phyloP scores from a whole-genome alignment of 108 stramenopile species.

The Cyclotella baltica region DNA sequence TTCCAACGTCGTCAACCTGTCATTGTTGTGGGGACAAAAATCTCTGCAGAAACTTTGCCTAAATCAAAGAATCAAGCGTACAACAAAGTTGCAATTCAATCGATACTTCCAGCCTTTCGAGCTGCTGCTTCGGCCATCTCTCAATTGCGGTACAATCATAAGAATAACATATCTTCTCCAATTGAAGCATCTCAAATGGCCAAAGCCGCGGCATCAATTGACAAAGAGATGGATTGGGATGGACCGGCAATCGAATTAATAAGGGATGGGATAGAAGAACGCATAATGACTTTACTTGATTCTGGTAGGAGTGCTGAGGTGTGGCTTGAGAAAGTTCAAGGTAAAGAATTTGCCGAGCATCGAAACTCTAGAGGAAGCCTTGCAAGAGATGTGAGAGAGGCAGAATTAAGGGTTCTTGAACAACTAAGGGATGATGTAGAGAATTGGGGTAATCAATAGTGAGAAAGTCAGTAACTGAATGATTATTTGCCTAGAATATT shows the following conservation, averaged over 20 bases:
- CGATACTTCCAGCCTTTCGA: constrained; percentile 41
- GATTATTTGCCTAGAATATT: too few relatives aligned
- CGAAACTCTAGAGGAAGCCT: constrained; percentile 26
- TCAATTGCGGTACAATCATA: constrained; percentile 38
- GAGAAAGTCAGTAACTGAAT: too few relatives aligned
- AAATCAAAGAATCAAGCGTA: constrained; percentile 19
- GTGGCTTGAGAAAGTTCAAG: constrained; percentile 30
- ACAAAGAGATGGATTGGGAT: constrained; percentile 36
- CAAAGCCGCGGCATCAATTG: constrained; percentile 43
- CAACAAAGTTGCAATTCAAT: constrained; percentile 31
- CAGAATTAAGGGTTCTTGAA: constrained; percentile 45
- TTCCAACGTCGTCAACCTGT: constrained; percentile 52
- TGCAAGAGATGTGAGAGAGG: constrained; percentile 38
- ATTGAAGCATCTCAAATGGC: constrained; percentile 45
- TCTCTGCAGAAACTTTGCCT: constrained; percentile 4
- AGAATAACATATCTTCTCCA: constrained; percentile 20
- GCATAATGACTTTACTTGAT: constrained; percentile 32
- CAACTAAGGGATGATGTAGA: constrained; percentile 3
- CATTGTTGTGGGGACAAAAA: constrained; percentile 49
- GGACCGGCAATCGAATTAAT: constrained; percentile 30
- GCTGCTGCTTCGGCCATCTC: constrained; percentile 53
- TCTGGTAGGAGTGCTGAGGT: constrained; percentile 28
- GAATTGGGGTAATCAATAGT: too few relatives aligned
- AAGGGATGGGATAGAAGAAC: constrained; percentile 34
- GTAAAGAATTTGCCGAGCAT: not conserved